Percentiles rank a stretch among this genome's conserved stretches.
These are phyloP conservation scores for Drosera spatulata DNA, from an alignment of 179 eudicot species.

Conservation along the genomic window DNA sequence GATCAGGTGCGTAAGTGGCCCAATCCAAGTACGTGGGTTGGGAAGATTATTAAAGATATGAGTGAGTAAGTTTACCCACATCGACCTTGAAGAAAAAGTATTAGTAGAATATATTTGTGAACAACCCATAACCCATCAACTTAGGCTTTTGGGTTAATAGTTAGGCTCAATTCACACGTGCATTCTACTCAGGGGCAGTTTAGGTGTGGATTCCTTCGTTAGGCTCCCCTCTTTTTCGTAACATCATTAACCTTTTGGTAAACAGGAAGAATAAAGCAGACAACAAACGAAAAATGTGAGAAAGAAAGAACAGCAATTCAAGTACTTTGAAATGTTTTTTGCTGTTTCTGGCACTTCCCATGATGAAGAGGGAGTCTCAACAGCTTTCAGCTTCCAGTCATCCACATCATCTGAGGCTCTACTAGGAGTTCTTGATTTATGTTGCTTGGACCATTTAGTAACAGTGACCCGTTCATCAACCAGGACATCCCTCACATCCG, in stretches of 20 bases:
- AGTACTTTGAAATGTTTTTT: constrained; percentile 58
- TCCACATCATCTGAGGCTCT: constrained; percentile 31
- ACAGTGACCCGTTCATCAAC: constrained; percentile 73
- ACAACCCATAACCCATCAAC: too few relatives aligned
- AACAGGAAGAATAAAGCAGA: background rate
- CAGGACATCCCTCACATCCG: constrained; percentile 71
- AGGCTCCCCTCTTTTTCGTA: background rate
- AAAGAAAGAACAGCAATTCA: constrained; percentile 1
- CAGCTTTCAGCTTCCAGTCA: constrained; percentile 60
- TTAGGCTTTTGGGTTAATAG: too few relatives aligned
- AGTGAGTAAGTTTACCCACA: too few relatives aligned
- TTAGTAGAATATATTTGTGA: too few relatives aligned
- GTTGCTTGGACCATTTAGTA: constrained; percentile 73
- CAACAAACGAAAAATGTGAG: background rate
- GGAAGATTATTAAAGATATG: too few relatives aligned
- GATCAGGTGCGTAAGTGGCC: too few relatives aligned
- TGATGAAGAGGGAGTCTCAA: constrained; percentile 27
- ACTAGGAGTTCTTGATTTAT: constrained; percentile 27
- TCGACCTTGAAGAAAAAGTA: too few relatives aligned
- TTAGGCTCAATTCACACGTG: too few relatives aligned
- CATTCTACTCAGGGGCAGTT: too few relatives aligned
- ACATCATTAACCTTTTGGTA: background rate
- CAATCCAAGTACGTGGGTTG: too few relatives aligned
- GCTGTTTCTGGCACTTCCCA: constrained; percentile 65
- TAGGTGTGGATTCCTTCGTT: too few relatives aligned